Percentiles rank a stretch among this genome's conserved stretches.
phyloP scores from a whole-genome alignment of 371 early-diverging fungal species.

The Syncephalastrum monosporum region DNA sequence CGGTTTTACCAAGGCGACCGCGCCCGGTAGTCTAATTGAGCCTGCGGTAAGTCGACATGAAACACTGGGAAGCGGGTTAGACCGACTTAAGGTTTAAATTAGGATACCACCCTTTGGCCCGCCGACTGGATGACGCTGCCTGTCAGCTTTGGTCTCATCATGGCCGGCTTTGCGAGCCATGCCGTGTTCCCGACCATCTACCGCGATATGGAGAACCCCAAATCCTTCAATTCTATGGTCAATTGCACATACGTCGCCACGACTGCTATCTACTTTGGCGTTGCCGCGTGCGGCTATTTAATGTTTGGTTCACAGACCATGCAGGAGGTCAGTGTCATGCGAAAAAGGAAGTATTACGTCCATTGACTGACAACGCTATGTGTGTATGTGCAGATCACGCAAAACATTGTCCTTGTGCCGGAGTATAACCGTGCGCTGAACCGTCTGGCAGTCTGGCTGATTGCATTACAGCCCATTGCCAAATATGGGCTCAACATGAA shows the following conservation, averaged over 20 bases:
- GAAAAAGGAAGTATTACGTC: background rate
- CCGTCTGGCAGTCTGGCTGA: slow-evolving; percentile 55
- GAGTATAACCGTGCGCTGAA: slow-evolving; percentile 57
- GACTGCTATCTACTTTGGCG: slow-evolving; percentile 31
- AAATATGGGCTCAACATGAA: slow-evolving; percentile 66
- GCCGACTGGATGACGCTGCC: slow-evolving; percentile 32
- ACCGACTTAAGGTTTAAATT: slow-evolving; percentile 9
- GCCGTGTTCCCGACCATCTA: slow-evolving; percentile 49
- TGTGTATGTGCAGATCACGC: slow-evolving; percentile 54
- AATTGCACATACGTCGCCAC: slow-evolving; percentile 40
- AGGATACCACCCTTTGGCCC: slow-evolving; percentile 40
- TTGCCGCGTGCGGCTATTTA: slow-evolving; percentile 61
- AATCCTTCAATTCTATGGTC: slow-evolving; percentile 38
- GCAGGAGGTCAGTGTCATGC: slow-evolving; percentile 50
- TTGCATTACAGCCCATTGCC: slow-evolving; percentile 69
- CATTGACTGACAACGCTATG: background rate
- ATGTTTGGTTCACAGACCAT: slow-evolving; percentile 75
- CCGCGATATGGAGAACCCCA: slow-evolving; percentile 50
- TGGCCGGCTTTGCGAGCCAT: slow-evolving; percentile 52
- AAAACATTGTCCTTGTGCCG: slow-evolving; percentile 62
- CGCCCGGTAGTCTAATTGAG: slow-evolving; percentile 62
- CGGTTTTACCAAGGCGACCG: slow-evolving; percentile 43
- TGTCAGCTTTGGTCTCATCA: slow-evolving; percentile 42
- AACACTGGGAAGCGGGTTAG: background rate
- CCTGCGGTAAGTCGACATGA: slow-evolving; percentile 42